Evolutionary conservation across 768 basidiomycete genomes (phyloP).

Genomic region (Agrocybe pediades): DNA sequence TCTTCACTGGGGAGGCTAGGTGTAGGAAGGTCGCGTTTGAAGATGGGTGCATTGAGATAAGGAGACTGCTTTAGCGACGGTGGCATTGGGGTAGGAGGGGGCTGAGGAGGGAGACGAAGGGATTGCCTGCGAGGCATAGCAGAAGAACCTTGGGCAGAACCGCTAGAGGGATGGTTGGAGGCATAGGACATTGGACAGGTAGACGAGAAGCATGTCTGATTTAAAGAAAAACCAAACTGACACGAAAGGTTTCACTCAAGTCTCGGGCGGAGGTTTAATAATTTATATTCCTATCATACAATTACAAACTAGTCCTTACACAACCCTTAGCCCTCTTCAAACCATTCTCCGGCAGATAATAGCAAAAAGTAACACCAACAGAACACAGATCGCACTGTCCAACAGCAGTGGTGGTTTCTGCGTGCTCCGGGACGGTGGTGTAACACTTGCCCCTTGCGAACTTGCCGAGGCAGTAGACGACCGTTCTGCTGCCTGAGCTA

Average conservation of each 20-base stretch:
- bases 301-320: too few species aligned
- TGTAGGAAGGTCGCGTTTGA: slow-evolving; percentile 36
- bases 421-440: slow-evolving; percentile 12
- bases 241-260: slow-evolving; percentile 4
- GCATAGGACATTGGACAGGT: slow-evolving; percentile 4
- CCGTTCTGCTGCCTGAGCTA: too few species aligned
- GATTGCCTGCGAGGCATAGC: slow-evolving; percentile 34
- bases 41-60: slow-evolving; percentile 53
- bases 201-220: neutral
- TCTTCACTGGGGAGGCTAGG: slow-evolving; percentile 45
- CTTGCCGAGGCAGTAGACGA: too few species aligned
- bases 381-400: slow-evolving; percentile 73
- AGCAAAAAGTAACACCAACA: slow-evolving; percentile 67
- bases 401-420: slow-evolving; percentile 62
- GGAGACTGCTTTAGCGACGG: slow-evolving; percentile 60
- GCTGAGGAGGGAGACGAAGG: slow-evolving; percentile 34
- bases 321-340: too few species aligned
- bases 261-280: slow-evolving; percentile 12
- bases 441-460: neutral
- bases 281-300: slow-evolving; percentile 10
- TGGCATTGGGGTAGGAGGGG: slow-evolving; percentile 50
- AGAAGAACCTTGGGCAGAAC: neutral
- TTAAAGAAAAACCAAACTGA: neutral
- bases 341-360: slow-evolving; percentile 65
- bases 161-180: neutral